Evolutionary conservation across 1,139 yeast species (phyloP), one percentile per base, ranked within the genome.

Genomic region (Geotrichum armillariae): DNA sequence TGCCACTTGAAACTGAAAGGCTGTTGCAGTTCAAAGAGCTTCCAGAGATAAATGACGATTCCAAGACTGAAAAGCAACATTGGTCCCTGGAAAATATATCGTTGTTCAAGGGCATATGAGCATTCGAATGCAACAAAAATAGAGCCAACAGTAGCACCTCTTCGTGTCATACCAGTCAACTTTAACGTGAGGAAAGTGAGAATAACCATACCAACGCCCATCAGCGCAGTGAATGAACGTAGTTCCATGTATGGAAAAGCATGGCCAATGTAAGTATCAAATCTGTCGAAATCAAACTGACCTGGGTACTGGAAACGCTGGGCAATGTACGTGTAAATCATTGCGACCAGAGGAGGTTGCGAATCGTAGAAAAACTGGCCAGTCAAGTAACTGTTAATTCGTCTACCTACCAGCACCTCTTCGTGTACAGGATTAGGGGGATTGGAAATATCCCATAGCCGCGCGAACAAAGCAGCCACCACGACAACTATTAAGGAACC

Each of bases 321-420:
- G 0, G 79, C 75, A 9, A 80, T 56, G 56, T 69, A 66, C 42
- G 74, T 71, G 59, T 74, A 81, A 1, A 80, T 51, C 53, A 84
- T 59, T 40, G 78, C 73, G 4, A 71, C 76, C 38, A 84, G 67
- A 1, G 91, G 90, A 0, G 91, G 90, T 50, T 82, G 79, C 2
- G 75, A 72, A 56, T 79, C 85, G 16, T 82, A 62, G 60, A 79
- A 83, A 57, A 79, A 81, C 42, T 69, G 69, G 2, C 85, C 83
- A 5, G 64, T 63, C 49, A 70, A 63, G 66, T 83, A 85, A 27
- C 72, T 68, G 53, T 76, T 74, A 53, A 85, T 75, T 60, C 76
- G 74, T 2, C 75, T 74, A 2, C 85, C 81, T 35, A 77, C 73
- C 55, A 76, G 79, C 6, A 73, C 72, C 61, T 84, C 90, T 60